phyloP scores from a whole-genome alignment of 768 basidiomycete genomes.

The Lactifluus volemus region DNA sequence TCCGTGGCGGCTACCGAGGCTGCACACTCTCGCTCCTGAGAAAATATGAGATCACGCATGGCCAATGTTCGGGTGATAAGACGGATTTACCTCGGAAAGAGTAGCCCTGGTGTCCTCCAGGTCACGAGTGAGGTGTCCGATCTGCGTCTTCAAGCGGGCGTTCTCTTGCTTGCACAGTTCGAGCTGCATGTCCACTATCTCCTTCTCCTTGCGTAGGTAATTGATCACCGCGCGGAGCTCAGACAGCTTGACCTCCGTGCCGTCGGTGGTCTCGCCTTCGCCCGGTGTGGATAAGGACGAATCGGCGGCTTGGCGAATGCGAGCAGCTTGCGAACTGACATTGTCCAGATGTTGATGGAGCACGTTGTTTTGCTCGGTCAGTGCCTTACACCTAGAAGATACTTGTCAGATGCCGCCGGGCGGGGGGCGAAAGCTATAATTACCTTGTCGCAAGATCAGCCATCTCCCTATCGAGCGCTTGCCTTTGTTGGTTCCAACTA shows the following conservation, averaged over 20 bases:
- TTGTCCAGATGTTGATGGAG: slow-evolving; percentile 81
- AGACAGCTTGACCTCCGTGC: slow-evolving; percentile 53
- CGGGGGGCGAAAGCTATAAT: slow-evolving; percentile 13
- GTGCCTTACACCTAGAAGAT: slow-evolving; percentile 53
- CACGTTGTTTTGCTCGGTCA: slow-evolving; percentile 64
- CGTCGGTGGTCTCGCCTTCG: slow-evolving; percentile 40
- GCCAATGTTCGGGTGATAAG: background rate
- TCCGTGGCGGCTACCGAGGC: slow-evolving; percentile 62
- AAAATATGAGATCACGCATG: background rate
- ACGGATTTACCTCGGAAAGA: slow-evolving; percentile 53
- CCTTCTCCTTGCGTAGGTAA: slow-evolving; percentile 84
- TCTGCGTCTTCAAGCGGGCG: slow-evolving; percentile 60
- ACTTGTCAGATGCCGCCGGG: background rate
- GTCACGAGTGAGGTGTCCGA: slow-evolving; percentile 61
- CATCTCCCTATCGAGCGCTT: slow-evolving; percentile 69
- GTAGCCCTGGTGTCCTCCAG: slow-evolving; percentile 63
- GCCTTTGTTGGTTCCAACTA: slow-evolving; percentile 77
- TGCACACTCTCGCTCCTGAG: slow-evolving; percentile 73
- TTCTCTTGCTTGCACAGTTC: slow-evolving; percentile 77
- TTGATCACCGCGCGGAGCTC: slow-evolving; percentile 73
- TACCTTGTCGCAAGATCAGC: slow-evolving; percentile 64
- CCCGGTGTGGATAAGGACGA: slow-evolving; percentile 32
- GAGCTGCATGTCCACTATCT: slow-evolving; percentile 81
- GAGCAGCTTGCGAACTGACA: slow-evolving; percentile 71
- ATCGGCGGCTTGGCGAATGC: slow-evolving; percentile 66